A percentile compares a stretch with the other conserved stretches of the same genome.
Conservation (phyloP, 1,284 basidiomycete species). For the Hemileia vastatrix region DNA sequence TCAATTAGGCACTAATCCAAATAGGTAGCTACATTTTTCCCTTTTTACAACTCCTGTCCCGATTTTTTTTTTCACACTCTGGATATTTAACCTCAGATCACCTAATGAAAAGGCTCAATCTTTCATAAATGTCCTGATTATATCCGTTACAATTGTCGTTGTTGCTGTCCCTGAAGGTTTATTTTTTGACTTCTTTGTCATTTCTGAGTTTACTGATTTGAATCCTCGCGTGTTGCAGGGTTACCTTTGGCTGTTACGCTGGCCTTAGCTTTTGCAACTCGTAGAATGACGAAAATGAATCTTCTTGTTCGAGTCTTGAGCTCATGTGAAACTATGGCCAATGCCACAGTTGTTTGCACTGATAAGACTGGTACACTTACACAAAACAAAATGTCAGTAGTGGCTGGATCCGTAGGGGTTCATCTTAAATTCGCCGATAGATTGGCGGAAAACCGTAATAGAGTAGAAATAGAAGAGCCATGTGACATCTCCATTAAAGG, state of each 20-base stretch:
- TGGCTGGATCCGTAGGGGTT: constrained; percentile 47
- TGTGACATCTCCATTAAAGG: not conserved
- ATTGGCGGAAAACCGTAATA: constrained; percentile 62
- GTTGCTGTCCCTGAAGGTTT: constrained; percentile 29
- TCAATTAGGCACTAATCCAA: constrained; percentile 23
- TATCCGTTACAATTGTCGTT: constrained; percentile 27
- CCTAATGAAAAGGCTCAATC: constrained; percentile 27
- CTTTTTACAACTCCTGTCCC: not conserved
- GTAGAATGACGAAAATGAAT: constrained; percentile 28
- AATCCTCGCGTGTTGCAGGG: constrained; percentile 1
- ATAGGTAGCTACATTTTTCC: constrained; percentile 5
- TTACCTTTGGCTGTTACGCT: constrained; percentile 28
- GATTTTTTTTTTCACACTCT: not conserved
- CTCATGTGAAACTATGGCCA: constrained; percentile 30
- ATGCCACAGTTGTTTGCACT: constrained; percentile 28
- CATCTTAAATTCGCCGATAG: constrained; percentile 82
- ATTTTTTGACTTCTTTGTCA: not conserved
- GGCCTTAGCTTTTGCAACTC: constrained; percentile 28
- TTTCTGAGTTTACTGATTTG: not conserved
- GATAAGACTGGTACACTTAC: constrained; percentile 29
- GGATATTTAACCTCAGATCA: too few relatives aligned
- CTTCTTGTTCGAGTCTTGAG: constrained; percentile 27
- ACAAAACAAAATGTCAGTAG: constrained; percentile 27
- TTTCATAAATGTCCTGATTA: constrained; percentile 27
- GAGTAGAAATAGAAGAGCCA: constrained; percentile 46